Percentiles rank a stretch among this genome's conserved stretches.
These are phyloP conservation scores for Penicillium sumatraense DNA, from an alignment of 2,329 filamentous ascomycete genomes.

Conservation along the genomic window DNA sequence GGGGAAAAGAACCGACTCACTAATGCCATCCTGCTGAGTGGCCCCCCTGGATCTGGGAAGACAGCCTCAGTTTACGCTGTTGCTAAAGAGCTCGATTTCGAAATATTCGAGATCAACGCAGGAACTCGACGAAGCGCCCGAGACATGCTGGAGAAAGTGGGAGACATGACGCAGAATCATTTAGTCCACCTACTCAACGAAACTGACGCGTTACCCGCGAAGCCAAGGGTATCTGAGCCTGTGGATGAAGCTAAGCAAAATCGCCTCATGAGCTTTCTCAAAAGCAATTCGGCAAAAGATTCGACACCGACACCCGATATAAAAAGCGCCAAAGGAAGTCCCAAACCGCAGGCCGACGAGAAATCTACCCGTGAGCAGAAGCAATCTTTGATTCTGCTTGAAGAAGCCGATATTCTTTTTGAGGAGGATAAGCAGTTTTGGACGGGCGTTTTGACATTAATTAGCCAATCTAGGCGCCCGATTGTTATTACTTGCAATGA, in stretches of 20 bases:
- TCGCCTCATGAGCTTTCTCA: constrained; percentile 83
- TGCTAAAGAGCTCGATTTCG: constrained; percentile 88
- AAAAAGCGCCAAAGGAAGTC: constrained; percentile 21
- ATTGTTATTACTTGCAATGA: constrained; percentile 96
- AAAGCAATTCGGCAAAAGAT: constrained; percentile 52
- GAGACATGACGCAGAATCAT: constrained; percentile 96
- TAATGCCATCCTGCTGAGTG: constrained; percentile 87
- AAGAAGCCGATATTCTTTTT: constrained; percentile 92
- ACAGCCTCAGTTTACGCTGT: constrained; percentile 90
- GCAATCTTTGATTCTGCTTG: constrained; percentile 90
- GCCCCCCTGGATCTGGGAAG: constrained; percentile 88
- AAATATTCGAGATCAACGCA: constrained; percentile 93
- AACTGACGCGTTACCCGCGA: constrained; percentile 29
- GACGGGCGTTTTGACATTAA: constrained; percentile 76
- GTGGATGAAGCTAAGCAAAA: constrained; percentile 73
- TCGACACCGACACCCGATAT: constrained; percentile 23
- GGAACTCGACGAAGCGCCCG: constrained; percentile 82
- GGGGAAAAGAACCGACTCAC: constrained; percentile 57
- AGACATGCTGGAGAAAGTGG: constrained; percentile 88
- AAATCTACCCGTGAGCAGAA: constrained; percentile 66
- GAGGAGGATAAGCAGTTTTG: constrained; percentile 97
- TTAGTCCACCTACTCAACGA: constrained; percentile 66
- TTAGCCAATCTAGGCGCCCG: constrained; percentile 83
- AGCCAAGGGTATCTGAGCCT: constrained; percentile 48
- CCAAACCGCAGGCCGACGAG: constrained; percentile 29